Evolutionary conservation across 495 filamentous ascomycete species (phyloP), one percentile per base, ranked within the genome.

Genomic region (Xylaria bambusicola): DNA sequence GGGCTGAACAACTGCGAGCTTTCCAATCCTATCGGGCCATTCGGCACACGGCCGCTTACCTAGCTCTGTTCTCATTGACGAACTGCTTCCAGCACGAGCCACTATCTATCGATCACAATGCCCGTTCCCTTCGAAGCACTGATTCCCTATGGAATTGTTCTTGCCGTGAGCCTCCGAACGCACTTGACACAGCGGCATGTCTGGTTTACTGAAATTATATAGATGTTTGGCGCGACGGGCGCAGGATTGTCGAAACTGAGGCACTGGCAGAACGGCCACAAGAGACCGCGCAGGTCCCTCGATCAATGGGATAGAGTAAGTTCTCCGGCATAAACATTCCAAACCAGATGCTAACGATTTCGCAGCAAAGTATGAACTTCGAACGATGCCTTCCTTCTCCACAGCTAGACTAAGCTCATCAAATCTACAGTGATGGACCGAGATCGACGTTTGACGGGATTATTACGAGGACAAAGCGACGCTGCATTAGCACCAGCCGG

Each of bases 111-210:
- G 54, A 55, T 63, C 82, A 82, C 68, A 48, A 98, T 98, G 94
- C 91, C 88, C 73, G 86, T 98, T 62, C 94, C 94, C 52, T 98
- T 98, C 80, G 94, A 98, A 82, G 87, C 92, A 59, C 78, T 98
- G 66, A 76, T 98, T 72, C 94, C 94, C 47, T 98, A 96, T 79
- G 94, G 83, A 65, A 93, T 97, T 82, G 90, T 95, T 77, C 72
- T 92, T 51, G 80, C 75, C 71, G 93, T 97, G 80, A 74, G 91
- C 80, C 57, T 60, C 54, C 61, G 49, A 50, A 61, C 52, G 17
- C 64, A 42, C 55, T 21, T 63, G 52, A 57, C 59, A 6, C 52
- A 44, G 13, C 13, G 42, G n/a, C 48, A 36, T 15, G 6, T n/a
- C 38, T 12, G 33, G 44, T 15, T 46, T 44, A 10, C 58, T 61